Conservation (phyloP, 176 grass and related monocot species). For the Alloteropsis semialata region DNA sequence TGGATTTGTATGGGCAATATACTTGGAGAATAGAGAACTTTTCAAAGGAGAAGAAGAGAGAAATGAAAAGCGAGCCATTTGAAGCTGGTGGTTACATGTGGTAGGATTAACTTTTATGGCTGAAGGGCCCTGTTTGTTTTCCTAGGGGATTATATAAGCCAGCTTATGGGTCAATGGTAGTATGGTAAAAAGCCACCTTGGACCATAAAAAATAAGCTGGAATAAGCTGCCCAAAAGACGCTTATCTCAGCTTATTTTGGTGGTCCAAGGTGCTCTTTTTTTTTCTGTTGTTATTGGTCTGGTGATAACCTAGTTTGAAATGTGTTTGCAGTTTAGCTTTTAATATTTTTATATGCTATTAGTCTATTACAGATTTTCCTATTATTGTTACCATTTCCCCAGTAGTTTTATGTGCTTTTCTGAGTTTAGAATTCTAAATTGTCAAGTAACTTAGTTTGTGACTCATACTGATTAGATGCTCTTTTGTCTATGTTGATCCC, state of each 20-base stretch:
- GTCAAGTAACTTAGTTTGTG: background rate
- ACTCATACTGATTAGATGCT: constrained; percentile 6
- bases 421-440: constrained; percentile 1
- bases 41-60: constrained; percentile 88
- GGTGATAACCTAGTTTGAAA: constrained; percentile 8
- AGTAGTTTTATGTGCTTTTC: background rate
- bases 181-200: too few relatives aligned
- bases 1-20: constrained; percentile 66
- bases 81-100: constrained; percentile 96
- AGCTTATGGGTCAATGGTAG: too few relatives aligned
- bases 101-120: constrained; percentile 37
- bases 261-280: too few relatives aligned
- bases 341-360: background rate
- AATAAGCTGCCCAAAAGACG: too few relatives aligned
- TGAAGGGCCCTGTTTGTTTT: too few relatives aligned
- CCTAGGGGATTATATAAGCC: too few relatives aligned
- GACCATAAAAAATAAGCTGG: too few relatives aligned
- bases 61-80: constrained; percentile 90
- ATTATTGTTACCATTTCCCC: constrained; percentile 1
- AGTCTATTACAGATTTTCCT: constrained; percentile 1
- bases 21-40: constrained; percentile 97
- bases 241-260: too few relatives aligned
- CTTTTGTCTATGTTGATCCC: background rate
- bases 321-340: background rate
- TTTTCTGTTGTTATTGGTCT: constrained; percentile 2